Base-by-base conservation (phyloP, 2,329 filamentous ascomycete species). In the Teratosphaeria pseudoeucalypti region DNA sequence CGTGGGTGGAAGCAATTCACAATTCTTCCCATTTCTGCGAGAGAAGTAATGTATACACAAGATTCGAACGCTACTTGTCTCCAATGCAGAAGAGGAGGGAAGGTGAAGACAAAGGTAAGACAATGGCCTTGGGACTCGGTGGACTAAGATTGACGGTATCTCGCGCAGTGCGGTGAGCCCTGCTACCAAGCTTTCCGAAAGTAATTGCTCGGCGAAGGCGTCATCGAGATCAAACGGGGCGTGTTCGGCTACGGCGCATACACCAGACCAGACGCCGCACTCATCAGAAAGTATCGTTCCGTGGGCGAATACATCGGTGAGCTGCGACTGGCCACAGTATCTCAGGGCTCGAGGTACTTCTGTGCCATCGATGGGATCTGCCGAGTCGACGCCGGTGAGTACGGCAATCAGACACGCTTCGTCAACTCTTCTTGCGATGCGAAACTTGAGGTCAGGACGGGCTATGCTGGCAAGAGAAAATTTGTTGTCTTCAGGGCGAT, bases 331-430 rank as follows among this genome's bases (percentile, higher is more conserved):
- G 34, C 29, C 11, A n/a, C 34, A n/a, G 37, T 52, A 26, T 12
- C 34, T 3, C 16, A 19, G 7, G 32, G n/a, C 16, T 56, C 47
- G 9, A 55, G 43, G 32, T 59, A 57, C 27, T 34, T 47, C 34
- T 47, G 56, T 39, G 34, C 26, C 23, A 57, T 57, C 34, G 52
- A 55, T 0, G 37, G 23, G 16, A 34, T 19, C 16, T 57, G 43
- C 53, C 34, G 27, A 43, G 27, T 62, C 32, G 60, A 62, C 43
- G 52, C 58, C 6, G 56, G 58, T 19, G 16, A 54, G 14, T 53
- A 32, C 5, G 60, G 60, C 4, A 62, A 62, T 27, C 60, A 58
- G 60, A 62, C 58, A n/a, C 55, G 60, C 5, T 62, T 60, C 47
- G 32, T 62, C 19, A 62, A 62, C 26, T 60, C 58, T 12, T n/a